Evolutionary conservation across 768 basidiomycete species (phyloP), one percentile per base, ranked within the genome.

Genomic region (Rhodotorula diobovata): DNA sequence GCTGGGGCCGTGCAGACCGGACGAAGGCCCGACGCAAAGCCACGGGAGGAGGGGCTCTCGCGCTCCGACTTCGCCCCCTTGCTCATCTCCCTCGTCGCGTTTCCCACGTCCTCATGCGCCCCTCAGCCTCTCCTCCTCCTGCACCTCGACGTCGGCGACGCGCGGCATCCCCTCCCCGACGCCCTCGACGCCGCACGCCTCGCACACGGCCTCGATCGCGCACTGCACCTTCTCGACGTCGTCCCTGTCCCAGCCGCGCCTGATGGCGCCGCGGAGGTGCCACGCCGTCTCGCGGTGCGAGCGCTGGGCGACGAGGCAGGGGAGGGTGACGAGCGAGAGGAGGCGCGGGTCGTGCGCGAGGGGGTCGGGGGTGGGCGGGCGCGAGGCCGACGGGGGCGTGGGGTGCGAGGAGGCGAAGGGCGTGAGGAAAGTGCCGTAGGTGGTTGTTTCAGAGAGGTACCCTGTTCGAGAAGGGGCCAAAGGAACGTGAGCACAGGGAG

Each of bases 191-290:
- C 70, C 70, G 11, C 61, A 43, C 35, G 46, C 61, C 30, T 56
- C 67, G 37, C 64, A 61, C 16, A 72, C 71, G 6, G n/a, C 39
- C 48, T 71, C 72, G 4, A 75, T 30, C 32, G 61, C 68, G 2
- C 23, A 2, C 45, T 76, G 73, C 21, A 76, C 39, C 41, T 46
- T 46, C 60, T 75, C 73, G 37, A 76, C 73, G 43, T 76, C 73
- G 10, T 66, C 71, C 28, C 61, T 23, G 21, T 39, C 62, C 71
- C 74, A 74, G 5, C 76, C 76, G 20, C 46, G 51, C 37, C 76
- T 58, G 16, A 75, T 32, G 0, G 73, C 73, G 15, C 76, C 76
- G 16, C 76, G 61, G 8, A 76, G 62, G 48, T 76, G 76, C 76
- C 76, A 76, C 23, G 65, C 39, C 56, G 75, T 67, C 60, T 76